A percentile compares a stretch with the other conserved stretches of the same genome.
These are phyloP conservation scores for Rhodotorula graminis DNA, from an alignment of 768 basidiomycete species.

Conservation along the genomic window DNA sequence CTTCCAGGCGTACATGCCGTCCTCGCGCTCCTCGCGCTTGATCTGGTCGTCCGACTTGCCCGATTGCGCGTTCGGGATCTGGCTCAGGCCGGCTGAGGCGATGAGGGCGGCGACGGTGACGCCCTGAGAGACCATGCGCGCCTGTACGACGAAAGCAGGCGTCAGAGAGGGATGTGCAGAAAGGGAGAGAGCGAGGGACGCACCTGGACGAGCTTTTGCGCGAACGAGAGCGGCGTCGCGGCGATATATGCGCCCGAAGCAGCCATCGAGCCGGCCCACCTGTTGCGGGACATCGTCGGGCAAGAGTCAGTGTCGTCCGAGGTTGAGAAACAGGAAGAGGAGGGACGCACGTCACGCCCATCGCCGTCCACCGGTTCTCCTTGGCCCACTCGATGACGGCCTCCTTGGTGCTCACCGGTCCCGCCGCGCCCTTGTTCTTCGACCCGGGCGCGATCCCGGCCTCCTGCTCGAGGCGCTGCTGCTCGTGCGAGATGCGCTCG, in stretches of 20 bases:
- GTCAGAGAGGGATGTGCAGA: too few species aligned
- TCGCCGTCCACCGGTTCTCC: conserved; percentile 32
- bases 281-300: not conserved
- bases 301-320: not conserved
- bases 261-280: conserved; percentile 37
- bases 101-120: conserved; percentile 45
- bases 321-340: not conserved
- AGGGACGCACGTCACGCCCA: conserved; percentile 26
- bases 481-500: conserved; percentile 23
- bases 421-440: not conserved
- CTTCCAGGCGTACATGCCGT: conserved; percentile 37
- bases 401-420: conserved; percentile 17
- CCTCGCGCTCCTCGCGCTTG: conserved; percentile 34
- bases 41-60: conserved; percentile 33
- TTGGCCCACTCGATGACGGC: conserved; percentile 36
- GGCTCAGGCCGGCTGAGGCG: conserved; percentile 43
- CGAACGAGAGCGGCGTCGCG: conserved; percentile 36
- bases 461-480: conserved; percentile 27
- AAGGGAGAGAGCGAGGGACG: not conserved
- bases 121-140: conserved; percentile 43
- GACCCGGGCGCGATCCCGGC: conserved; percentile 15
- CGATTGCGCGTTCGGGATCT: conserved; percentile 23
- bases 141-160: not conserved
- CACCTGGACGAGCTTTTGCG: conserved; percentile 44
- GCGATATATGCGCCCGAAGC: conserved; percentile 37